Evolutionary conservation across 768 basidiomycete species (phyloP).

Genomic region (Phanerodontia chrysosporium): DNA sequence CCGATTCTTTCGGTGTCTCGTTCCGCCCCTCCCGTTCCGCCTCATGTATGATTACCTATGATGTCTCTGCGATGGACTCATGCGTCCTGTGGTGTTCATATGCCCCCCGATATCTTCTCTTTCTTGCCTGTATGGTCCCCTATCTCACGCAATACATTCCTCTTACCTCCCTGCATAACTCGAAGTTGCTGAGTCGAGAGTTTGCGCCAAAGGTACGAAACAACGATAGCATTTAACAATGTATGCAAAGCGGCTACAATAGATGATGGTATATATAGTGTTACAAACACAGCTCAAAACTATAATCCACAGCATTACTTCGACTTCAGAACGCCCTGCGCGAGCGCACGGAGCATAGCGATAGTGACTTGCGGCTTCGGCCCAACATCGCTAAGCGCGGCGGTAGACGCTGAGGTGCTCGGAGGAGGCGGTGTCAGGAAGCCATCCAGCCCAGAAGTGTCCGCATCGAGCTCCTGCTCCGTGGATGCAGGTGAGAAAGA

Average conservation of each 20-base stretch:
- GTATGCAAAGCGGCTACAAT: background rate
- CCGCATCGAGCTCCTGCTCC: conserved; percentile 24
- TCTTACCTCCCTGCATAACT: background rate
- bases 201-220: background rate
- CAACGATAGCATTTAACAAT: background rate
- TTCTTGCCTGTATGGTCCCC: background rate
- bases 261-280: conserved; percentile 6
- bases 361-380: conserved; percentile 47
- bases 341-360: conserved; percentile 61
- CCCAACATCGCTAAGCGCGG: conserved; percentile 33
- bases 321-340: conserved; percentile 43
- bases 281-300: background rate
- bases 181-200: background rate
- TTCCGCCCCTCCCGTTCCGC: background rate
- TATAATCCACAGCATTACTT: background rate
- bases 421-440: conserved; percentile 39
- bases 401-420: conserved; percentile 33
- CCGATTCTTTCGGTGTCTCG: background rate
- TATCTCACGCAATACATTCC: background rate
- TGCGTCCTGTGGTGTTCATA: conserved; percentile 2
- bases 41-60: conserved; percentile 8
- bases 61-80: background rate
- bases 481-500: conserved; percentile 29
- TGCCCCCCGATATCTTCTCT: conserved; percentile 1
- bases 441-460: conserved; percentile 3